phyloP scores from a whole-genome alignment of 495 filamentous ascomycete genomes.

The Xylaria sp. region DNA sequence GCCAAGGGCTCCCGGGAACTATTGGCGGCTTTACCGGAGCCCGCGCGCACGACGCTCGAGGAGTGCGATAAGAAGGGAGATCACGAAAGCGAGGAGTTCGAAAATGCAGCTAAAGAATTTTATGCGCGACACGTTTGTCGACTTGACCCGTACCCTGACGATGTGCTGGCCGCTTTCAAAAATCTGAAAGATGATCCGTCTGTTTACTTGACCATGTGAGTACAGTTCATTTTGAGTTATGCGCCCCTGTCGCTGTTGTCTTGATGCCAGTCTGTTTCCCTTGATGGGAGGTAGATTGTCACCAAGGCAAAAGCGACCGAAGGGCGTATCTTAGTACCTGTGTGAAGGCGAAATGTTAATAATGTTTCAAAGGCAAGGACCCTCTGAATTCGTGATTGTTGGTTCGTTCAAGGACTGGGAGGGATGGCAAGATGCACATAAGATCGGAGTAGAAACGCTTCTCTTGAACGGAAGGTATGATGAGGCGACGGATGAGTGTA shows the following conservation, averaged over 20 bases:
- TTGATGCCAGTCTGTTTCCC: not conserved
- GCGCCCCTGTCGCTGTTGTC: not conserved
- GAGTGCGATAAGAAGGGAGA: conserved; percentile 23
- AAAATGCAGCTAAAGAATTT: conserved; percentile 50
- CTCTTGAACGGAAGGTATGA: conserved; percentile 61
- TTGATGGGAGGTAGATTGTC: not conserved
- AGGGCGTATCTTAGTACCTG: not conserved
- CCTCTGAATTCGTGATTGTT: conserved; percentile 54
- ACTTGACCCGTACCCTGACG: conserved; percentile 48
- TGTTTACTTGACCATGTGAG: conserved; percentile 55
- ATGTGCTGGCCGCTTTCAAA: conserved; percentile 38
- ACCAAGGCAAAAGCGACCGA: not conserved
- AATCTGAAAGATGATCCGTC: conserved; percentile 53
- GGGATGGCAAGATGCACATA: conserved; percentile 42
- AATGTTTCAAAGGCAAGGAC: conserved; percentile 46
- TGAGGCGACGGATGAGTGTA: conserved; percentile 50
- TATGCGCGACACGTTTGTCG: conserved; percentile 52
- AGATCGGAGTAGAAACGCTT: conserved; percentile 53
- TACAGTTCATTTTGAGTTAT: not conserved
- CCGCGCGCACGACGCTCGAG: conserved; percentile 7
- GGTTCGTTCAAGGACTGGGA: conserved; percentile 56
- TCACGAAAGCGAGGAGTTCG: conserved; percentile 46
- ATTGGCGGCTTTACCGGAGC: conserved; percentile 14
- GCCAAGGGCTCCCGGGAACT: conserved; percentile 2
- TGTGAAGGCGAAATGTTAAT: conserved; percentile 21